Evolutionary conservation across 2,329 filamentous ascomycete species (phyloP), one percentile per base, ranked within the genome.

Genomic region (Ascochyta rabiei): DNA sequence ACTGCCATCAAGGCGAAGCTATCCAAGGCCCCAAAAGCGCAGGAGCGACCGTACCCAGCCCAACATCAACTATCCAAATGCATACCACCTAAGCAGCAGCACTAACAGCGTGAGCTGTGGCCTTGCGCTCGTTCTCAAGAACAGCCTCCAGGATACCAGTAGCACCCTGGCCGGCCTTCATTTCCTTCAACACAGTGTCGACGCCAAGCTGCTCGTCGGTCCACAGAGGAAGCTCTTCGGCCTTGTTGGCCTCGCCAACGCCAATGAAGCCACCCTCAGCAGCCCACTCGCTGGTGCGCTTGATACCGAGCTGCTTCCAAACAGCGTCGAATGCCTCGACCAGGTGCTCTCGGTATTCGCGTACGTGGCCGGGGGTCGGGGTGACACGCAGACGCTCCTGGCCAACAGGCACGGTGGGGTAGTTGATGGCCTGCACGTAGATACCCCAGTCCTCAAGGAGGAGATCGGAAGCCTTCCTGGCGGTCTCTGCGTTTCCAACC

Each of bases 371-470:
- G 0, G 95, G 95, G 1, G 95, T 99, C 0, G 95, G 95, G 1
- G 95, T 99, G 75, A 99, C 91, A 63, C 95, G 89, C 52, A 99
- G 88, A 54, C 95, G 88, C 78, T 99, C 95, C 80, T 99, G 93
- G n/a, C 95, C 95, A 6, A 96, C 91, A 2, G 95, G 95, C 2
- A 99, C 95, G 46, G 95, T 99, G 2, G 95, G 95, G 78, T 98
- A 98, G 80, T 99, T 99, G 84, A 99, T 98, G 50, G 91, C 92
- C 79, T 99, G 95, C 23, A 99, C 95, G 74, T 99, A 99, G 73
- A 99, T 97, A 58, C 87, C 86, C 80, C 96, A 90, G 64, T 96
- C 89, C 64, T 89, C 87, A 13, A 99, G 84, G 19, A 99, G 86
- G 80, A 96, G 86, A 73, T 99, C 95, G 21, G 91, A 96, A 7